Conservation (phyloP, 2,329 filamentous ascomycete genomes). For the Orbilia oligospora region DNA sequence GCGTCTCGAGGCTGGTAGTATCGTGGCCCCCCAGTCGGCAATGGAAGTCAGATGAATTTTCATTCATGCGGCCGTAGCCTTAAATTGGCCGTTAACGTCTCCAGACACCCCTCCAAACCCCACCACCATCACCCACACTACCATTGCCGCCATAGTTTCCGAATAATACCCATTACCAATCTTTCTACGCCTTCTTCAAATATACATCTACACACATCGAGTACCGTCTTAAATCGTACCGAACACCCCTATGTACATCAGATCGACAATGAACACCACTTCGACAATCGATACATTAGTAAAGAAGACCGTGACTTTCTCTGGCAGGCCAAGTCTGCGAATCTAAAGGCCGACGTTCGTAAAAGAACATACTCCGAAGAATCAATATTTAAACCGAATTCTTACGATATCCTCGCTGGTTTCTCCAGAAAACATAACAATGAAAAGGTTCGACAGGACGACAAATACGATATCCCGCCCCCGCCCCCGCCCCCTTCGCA, state of each 20-base stretch:
- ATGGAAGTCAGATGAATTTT: conserved; percentile 61
- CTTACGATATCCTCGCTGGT: conserved; percentile 43
- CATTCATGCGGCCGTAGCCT: conserved; percentile 59
- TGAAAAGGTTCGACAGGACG: neutral
- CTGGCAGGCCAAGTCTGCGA: conserved; percentile 29
- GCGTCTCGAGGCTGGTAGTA: conserved; percentile 41
- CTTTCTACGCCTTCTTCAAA: neutral
- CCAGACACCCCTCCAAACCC: conserved; percentile 39
- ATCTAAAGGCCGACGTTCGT: conserved; percentile 29
- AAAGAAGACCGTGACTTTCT: conserved; percentile 41
- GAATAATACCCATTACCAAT: conserved; percentile 23
- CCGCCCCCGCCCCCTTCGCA: conserved; percentile 6
- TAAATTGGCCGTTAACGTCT: conserved; percentile 56
- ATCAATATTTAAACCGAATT: conserved; percentile 49
- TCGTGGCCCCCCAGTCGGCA: conserved; percentile 48
- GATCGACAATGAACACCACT: neutral
- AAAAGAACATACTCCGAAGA: conserved; percentile 35
- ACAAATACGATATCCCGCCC: conserved; percentile 25
- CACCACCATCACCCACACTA: conserved; percentile 23
- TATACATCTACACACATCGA: conserved; percentile 6
- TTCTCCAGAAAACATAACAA: conserved; percentile 44
- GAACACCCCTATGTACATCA: conserved; percentile 10
- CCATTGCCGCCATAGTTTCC: conserved; percentile 19
- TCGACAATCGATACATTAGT: conserved; percentile 20
- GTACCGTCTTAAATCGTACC: neutral